Evolutionary conservation across 1,139 yeast genomes (phyloP).

Genomic region (Saccharomycopsis hybrid): DNA sequence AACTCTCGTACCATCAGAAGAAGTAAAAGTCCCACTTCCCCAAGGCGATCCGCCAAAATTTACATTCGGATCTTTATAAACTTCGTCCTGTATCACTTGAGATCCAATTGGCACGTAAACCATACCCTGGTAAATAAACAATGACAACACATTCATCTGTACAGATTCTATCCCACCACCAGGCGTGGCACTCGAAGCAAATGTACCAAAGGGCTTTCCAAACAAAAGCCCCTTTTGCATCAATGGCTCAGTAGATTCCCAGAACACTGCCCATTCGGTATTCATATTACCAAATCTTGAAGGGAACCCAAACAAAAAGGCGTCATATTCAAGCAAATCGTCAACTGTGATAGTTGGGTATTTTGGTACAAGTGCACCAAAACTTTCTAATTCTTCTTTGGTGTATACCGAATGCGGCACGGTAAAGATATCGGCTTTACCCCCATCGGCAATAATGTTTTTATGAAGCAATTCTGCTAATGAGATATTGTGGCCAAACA

Average conservation of each 20-base stretch:
- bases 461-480: slow-evolving; percentile 58
- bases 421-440: slow-evolving; percentile 65
- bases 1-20: slow-evolving; percentile 71
- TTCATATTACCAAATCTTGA: slow-evolving; percentile 81
- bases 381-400: slow-evolving; percentile 39
- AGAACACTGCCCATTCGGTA: slow-evolving; percentile 75
- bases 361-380: slow-evolving; percentile 41
- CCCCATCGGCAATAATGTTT: slow-evolving; percentile 50
- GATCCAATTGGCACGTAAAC: slow-evolving; percentile 78
- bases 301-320: slow-evolving; percentile 74
- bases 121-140: slow-evolving; percentile 73
- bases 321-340: slow-evolving; percentile 60
- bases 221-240: slow-evolving; percentile 73
- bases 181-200: slow-evolving; percentile 73
- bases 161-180: slow-evolving; percentile 86
- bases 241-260: slow-evolving; percentile 77
- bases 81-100: slow-evolving; percentile 55
- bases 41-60: slow-evolving; percentile 75
- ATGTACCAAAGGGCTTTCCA: slow-evolving; percentile 73
- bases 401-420: slow-evolving; percentile 65
- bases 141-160: slow-evolving; percentile 55
- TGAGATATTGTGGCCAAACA: slow-evolving; percentile 70
- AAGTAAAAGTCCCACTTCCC: slow-evolving; percentile 86
- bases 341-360: slow-evolving; percentile 66
- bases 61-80: slow-evolving; percentile 38